A percentile compares a stretch with the other conserved stretches of the same genome.
phyloP scores from a whole-genome alignment of 139 green algal species.

The Edaphochlamys debaryana region DNA sequence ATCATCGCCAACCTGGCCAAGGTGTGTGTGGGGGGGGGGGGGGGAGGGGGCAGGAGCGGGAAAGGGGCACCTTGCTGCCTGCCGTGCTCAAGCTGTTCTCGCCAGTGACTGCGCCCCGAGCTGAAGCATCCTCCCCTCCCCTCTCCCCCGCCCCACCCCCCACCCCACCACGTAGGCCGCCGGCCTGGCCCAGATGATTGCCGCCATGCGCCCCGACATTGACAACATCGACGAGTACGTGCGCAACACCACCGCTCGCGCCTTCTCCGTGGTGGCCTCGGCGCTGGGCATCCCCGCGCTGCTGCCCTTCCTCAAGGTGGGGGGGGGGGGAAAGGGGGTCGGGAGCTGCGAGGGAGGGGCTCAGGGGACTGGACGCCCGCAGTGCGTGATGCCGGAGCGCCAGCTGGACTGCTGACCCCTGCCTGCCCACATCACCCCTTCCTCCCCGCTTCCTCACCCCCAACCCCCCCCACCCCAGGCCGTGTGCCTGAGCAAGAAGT shows the following conservation, averaged over 20 bases:
- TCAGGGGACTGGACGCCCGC: too few relatives aligned
- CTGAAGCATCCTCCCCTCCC: constrained; percentile 39
- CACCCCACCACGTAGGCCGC: constrained; percentile 64
- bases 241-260: constrained; percentile 93
- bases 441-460: not conserved
- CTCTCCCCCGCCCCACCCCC: not conserved
- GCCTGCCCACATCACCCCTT: not conserved
- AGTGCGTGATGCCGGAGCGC: too few relatives aligned
- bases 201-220: constrained; percentile 98
- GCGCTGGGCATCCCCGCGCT: constrained; percentile 97
- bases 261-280: constrained; percentile 87
- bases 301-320: constrained; percentile 98
- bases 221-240: constrained; percentile 99
- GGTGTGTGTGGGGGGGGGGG: too few relatives aligned
- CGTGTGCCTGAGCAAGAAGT: constrained; percentile 97
- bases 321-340: not conserved
- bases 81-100: too few relatives aligned
- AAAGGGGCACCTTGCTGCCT: too few relatives aligned
- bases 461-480: constrained; percentile 59
- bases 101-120: too few relatives aligned
- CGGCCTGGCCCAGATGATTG: constrained; percentile 96
- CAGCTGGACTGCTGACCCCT: not conserved
- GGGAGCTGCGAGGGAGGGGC: not conserved
- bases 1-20: constrained; percentile 99
- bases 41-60: too few relatives aligned